A percentile compares a stretch with the other conserved stretches of the same genome.
Evolutionary conservation across 768 basidiomycete species (phyloP).

Genomic region (Candolleomyces aberdarensis): DNA sequence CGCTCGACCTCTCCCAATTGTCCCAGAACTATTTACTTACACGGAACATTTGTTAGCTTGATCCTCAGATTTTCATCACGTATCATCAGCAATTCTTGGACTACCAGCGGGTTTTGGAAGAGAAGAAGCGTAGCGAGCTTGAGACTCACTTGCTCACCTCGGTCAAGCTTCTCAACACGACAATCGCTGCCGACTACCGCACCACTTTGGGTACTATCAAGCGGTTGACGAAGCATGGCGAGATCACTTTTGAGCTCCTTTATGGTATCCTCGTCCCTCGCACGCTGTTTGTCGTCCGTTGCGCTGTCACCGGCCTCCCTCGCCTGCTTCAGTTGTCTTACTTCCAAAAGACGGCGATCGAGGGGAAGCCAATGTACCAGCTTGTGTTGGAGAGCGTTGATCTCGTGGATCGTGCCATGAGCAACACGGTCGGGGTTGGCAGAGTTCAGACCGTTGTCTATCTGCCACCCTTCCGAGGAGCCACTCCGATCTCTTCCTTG

Average conservation of each 20-base stretch:
- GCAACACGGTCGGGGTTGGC: constrained; percentile 36
- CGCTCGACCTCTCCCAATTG: neutral
- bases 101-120: constrained; percentile 38
- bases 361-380: constrained; percentile 38
- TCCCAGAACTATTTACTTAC: neutral
- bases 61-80: constrained; percentile 54
- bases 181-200: constrained; percentile 48
- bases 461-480: constrained; percentile 45
- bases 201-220: constrained; percentile 43
- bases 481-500: constrained; percentile 46
- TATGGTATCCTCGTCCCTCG: constrained; percentile 55
- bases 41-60: constrained; percentile 33
- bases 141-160: constrained; percentile 44
- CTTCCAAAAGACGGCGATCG: constrained; percentile 32
- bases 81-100: constrained; percentile 45
- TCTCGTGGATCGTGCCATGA: constrained; percentile 37
- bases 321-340: constrained; percentile 46
- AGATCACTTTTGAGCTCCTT: constrained; percentile 57
- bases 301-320: constrained; percentile 51
- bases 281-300: constrained; percentile 46
- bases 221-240: constrained; percentile 47
- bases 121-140: constrained; percentile 36
- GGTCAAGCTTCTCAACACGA: constrained; percentile 47
- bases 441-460: constrained; percentile 38
- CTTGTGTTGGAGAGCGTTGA: constrained; percentile 52